These are phyloP conservation scores for Theobroma cacao DNA, from an alignment of 345 rosid species.

Conservation along the genomic window DNA sequence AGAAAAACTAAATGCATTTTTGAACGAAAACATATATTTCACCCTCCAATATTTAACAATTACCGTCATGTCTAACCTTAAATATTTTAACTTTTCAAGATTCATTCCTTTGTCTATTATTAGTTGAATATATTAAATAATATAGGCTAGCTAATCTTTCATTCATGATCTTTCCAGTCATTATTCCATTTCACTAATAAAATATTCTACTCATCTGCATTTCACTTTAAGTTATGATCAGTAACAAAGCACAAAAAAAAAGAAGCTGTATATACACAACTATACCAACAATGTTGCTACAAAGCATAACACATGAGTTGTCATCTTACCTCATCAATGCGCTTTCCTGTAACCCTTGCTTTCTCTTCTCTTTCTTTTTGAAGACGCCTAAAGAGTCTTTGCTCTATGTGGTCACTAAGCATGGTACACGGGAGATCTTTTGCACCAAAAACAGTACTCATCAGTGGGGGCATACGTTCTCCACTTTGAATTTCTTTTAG, in stretches of 20 bases:
- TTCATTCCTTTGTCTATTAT: neutral
- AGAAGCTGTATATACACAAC: neutral
- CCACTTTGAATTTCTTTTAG: conserved; percentile 36
- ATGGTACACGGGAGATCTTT: conserved; percentile 53
- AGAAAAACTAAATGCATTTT: neutral
- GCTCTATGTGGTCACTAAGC: conserved; percentile 53
- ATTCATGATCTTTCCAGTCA: neutral
- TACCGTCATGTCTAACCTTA: neutral
- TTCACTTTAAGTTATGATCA: neutral
- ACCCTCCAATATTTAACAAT: neutral
- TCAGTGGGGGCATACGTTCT: conserved; percentile 8
- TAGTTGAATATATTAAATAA: neutral
- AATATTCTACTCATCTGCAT: neutral
- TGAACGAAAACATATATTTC: neutral
- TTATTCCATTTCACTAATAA: neutral
- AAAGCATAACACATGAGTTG: neutral
- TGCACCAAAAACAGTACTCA: conserved; percentile 34
- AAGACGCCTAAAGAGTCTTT: conserved; percentile 42
- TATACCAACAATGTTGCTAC: neutral
- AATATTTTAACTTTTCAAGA: neutral
- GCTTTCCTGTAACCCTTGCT: conserved; percentile 40
- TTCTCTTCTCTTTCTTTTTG: conserved; percentile 44
- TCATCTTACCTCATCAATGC: conserved; percentile 45
- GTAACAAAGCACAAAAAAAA: neutral
- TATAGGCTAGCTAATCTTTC: neutral